A percentile compares a stretch with the other conserved stretches of the same genome.
Evolutionary conservation across 176 grass and related monocot species (phyloP).

Genomic region (Zea luxurians): DNA sequence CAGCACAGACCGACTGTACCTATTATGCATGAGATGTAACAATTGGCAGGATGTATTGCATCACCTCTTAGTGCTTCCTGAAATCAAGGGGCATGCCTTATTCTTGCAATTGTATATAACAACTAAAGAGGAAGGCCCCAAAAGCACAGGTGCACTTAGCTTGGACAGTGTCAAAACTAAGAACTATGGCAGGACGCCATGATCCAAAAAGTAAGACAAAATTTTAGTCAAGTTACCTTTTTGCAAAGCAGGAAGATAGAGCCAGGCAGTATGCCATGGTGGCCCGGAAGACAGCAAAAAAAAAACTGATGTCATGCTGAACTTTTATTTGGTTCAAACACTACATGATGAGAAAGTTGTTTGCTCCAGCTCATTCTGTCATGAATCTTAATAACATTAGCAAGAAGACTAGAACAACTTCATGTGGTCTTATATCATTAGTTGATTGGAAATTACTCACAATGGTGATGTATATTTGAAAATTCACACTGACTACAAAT

Average conservation of each 20-base stretch:
- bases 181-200: conserved; percentile 30
- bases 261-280: conserved; percentile 1
- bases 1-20: not conserved
- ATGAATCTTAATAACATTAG: conserved; percentile 6
- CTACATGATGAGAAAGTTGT: conserved; percentile 25
- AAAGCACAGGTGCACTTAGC: conserved; percentile 32
- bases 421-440: not conserved
- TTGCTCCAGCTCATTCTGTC: conserved; percentile 26
- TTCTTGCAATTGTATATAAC: conserved; percentile 20
- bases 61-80: conserved; percentile 43
- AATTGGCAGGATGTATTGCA: not conserved
- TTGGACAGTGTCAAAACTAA: conserved; percentile 22
- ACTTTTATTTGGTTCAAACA: conserved; percentile 1
- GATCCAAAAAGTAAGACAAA: conserved; percentile 44
- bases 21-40: not conserved
- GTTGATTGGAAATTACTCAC: not conserved
- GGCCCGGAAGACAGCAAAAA: conserved; percentile 17
- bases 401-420: not conserved
- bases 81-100: conserved; percentile 33
- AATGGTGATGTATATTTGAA: not conserved
- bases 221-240: conserved; percentile 45
- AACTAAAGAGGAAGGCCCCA: conserved; percentile 21
- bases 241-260: conserved; percentile 9
- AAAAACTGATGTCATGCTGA: conserved; percentile 33
- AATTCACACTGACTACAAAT: not conserved